These are phyloP conservation scores for Yueomyces sp. DNA, from an alignment of 805 yeast species.

Conservation along the genomic window DNA sequence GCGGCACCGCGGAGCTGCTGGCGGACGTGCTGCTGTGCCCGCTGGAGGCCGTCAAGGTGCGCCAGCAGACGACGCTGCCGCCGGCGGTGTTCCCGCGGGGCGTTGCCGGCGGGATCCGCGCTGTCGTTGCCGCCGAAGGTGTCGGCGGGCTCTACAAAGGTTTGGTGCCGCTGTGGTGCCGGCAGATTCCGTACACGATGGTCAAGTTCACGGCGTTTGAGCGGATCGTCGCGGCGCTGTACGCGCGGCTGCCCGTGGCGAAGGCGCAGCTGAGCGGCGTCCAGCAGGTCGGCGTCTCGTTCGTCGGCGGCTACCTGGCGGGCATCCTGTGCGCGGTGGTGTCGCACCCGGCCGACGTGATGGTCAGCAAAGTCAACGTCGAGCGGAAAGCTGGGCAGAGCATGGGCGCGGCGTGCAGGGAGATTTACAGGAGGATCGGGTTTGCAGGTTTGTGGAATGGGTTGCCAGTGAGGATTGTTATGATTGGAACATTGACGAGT, in stretches of 20 bases:
- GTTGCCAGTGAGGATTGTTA: slow-evolving; percentile 80
- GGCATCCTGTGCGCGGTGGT: slow-evolving; percentile 94
- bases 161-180: slow-evolving; percentile 81
- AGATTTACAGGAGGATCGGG: slow-evolving; percentile 77
- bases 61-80: slow-evolving; percentile 85
- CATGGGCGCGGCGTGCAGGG: slow-evolving; percentile 47
- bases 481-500: slow-evolving; percentile 96
- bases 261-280: slow-evolving; percentile 55
- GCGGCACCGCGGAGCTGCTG: slow-evolving; percentile 82
- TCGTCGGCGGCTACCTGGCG: slow-evolving; percentile 91
- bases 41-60: slow-evolving; percentile 88
- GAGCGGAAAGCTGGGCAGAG: slow-evolving; percentile 53
- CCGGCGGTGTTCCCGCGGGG: slow-evolving; percentile 45
- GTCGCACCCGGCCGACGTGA: slow-evolving; percentile 98
- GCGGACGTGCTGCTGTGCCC: slow-evolving; percentile 91
- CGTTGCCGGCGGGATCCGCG: slow-evolving; percentile 52
- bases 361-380: slow-evolving; percentile 86
- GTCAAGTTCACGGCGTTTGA: slow-evolving; percentile 93
- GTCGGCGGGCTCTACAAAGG: slow-evolving; percentile 74
- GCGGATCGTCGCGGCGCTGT: slow-evolving; percentile 73
- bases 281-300: slow-evolving; percentile 89
- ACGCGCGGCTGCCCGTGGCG: slow-evolving; percentile 56
- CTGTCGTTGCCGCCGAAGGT: slow-evolving; percentile 57
- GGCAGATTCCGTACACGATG: slow-evolving; percentile 99
- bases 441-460: slow-evolving; percentile 93